Evolutionary conservation across 371 early-diverging fungal genomes (phyloP).

Genomic region (Apophysomyces sp.): DNA sequence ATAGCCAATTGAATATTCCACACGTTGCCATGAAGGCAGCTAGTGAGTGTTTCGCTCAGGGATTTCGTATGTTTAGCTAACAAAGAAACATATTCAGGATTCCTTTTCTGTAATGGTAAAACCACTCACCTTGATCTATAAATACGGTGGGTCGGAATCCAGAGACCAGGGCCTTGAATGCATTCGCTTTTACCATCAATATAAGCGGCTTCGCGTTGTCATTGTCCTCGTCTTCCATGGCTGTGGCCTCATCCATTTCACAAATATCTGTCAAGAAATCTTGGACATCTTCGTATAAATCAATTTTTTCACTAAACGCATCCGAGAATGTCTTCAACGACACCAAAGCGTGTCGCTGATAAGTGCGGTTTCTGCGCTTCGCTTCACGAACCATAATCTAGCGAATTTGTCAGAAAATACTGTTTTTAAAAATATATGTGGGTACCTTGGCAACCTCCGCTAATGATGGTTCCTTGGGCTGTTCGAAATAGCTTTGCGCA

Average conservation of each 20-base stretch:
- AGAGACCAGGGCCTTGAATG: slow-evolving; percentile 64
- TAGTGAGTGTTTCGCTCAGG: slow-evolving; percentile 39
- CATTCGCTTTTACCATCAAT: slow-evolving; percentile 68
- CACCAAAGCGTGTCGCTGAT: slow-evolving; percentile 69
- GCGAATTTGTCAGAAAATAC: not conserved
- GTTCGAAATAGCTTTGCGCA: slow-evolving; percentile 49
- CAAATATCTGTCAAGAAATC: slow-evolving; percentile 59
- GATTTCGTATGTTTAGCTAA: slow-evolving; percentile 31
- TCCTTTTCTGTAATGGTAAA: not conserved
- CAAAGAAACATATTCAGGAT: not conserved
- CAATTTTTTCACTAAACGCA: slow-evolving; percentile 47
- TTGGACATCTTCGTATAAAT: slow-evolving; percentile 55
- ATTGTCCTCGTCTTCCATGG: slow-evolving; percentile 63
- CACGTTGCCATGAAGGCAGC: slow-evolving; percentile 50
- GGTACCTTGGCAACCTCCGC: slow-evolving; percentile 51
- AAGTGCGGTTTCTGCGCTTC: slow-evolving; percentile 69
- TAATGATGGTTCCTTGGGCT: slow-evolving; percentile 24
- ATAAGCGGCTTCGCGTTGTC: slow-evolving; percentile 67
- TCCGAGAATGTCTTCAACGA: slow-evolving; percentile 64
- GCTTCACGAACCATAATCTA: slow-evolving; percentile 69
- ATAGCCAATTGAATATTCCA: slow-evolving; percentile 76
- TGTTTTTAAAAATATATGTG: not conserved
- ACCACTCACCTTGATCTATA: slow-evolving; percentile 48
- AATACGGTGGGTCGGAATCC: slow-evolving; percentile 50
- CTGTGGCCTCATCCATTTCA: slow-evolving; percentile 50